Percentiles rank a stretch among this genome's conserved stretches.
Conservation (phyloP, 495 filamentous ascomycete species). For the Aspergillus sclerotioniger region DNA sequence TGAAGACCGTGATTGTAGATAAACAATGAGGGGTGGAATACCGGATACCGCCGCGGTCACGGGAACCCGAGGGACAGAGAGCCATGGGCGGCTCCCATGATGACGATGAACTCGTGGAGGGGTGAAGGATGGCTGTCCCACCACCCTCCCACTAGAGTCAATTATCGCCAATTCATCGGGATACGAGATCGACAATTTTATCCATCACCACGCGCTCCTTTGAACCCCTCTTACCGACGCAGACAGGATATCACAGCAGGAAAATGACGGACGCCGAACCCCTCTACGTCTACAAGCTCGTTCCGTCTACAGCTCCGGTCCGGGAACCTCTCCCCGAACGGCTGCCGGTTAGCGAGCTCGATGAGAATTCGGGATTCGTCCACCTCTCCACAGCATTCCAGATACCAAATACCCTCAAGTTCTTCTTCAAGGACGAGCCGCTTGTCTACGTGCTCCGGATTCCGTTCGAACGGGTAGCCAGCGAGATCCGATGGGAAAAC, state of each 20-base stretch:
- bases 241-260: not conserved
- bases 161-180: no score
- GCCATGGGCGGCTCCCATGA: no score
- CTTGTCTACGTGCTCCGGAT: slow-evolving; percentile 75
- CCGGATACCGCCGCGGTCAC: no score
- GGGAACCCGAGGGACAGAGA: no score
- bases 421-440: slow-evolving; percentile 71
- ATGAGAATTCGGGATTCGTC: slow-evolving; percentile 39
- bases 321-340: slow-evolving; percentile 42
- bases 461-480: slow-evolving; percentile 58
- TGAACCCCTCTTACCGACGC: no score
- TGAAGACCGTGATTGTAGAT: no score
- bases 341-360: slow-evolving; percentile 43
- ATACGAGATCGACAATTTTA: no score
- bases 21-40: no score
- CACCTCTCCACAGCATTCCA: slow-evolving; percentile 44
- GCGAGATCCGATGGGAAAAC: slow-evolving; percentile 41
- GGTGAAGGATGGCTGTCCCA: no score
- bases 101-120: no score
- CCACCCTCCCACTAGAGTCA: no score
- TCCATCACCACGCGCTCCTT: no score
- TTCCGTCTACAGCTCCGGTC: slow-evolving; percentile 41
- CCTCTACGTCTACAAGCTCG: slow-evolving; percentile 43
- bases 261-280: slow-evolving; percentile 35
- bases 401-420: slow-evolving; percentile 49